phyloP scores from a whole-genome alignment of 2,329 filamentous ascomycete species.

The Cercospora berteroae region DNA sequence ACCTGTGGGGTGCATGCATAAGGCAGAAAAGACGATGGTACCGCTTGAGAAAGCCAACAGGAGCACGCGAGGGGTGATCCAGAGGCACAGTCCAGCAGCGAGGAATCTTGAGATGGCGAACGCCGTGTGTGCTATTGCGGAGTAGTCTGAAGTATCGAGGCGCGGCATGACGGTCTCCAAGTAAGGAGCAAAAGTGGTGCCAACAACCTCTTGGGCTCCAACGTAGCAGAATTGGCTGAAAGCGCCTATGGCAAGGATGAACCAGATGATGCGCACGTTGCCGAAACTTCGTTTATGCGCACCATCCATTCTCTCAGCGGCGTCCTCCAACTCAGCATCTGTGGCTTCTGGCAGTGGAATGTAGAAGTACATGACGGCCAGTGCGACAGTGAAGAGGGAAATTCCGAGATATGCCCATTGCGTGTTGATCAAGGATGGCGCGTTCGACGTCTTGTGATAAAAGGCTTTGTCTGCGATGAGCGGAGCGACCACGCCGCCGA shows the following conservation, averaged over 20 bases:
- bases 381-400: slow-evolving; percentile 57
- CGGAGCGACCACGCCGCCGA: slow-evolving; percentile 59
- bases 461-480: slow-evolving; percentile 59
- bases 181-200: slow-evolving; percentile 50
- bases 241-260: slow-evolving; percentile 55
- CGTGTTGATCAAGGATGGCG: slow-evolving; percentile 56
- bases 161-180: slow-evolving; percentile 41
- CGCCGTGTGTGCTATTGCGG: slow-evolving; percentile 56
- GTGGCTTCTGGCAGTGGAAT: slow-evolving; percentile 62
- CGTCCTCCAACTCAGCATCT: slow-evolving; percentile 58
- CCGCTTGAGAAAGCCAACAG: slow-evolving; percentile 55
- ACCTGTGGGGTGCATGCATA: slow-evolving; percentile 52
- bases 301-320: slow-evolving; percentile 52
- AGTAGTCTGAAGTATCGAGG: slow-evolving; percentile 42
- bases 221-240: slow-evolving; percentile 61
- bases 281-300: slow-evolving; percentile 49
- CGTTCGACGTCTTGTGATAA: slow-evolving; percentile 49
- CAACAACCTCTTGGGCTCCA: slow-evolving; percentile 58
- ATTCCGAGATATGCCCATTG: slow-evolving; percentile 67
- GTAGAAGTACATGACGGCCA: slow-evolving; percentile 61
- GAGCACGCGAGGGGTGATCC: slow-evolving; percentile 59
- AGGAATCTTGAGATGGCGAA: slow-evolving; percentile 60
- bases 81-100: slow-evolving; percentile 52
- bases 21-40: slow-evolving; percentile 51
- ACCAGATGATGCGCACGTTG: slow-evolving; percentile 53